Evolutionary conservation across 2,329 filamentous ascomycete species (phyloP), one percentile per base, ranked within the genome.

Genomic region (Botrytis fabae): DNA sequence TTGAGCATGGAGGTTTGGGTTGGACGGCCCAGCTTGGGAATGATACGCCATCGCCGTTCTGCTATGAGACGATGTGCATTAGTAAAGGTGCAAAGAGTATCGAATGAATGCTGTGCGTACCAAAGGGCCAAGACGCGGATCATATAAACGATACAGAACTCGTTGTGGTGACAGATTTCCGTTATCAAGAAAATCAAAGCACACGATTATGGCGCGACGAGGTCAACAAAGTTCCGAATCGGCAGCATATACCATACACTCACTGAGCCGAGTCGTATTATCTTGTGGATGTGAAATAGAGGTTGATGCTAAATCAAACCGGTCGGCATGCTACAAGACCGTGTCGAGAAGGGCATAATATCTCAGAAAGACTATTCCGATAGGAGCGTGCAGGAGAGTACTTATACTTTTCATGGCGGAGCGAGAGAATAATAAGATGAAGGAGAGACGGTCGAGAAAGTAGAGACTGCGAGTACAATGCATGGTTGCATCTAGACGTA

Each of bases 1-100:
- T 60, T 64, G 62, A 16, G 59, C 54, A n/a, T 51, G 70, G 25
- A 64, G 64, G 40, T 72, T 69, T 32, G 64, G 62, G 62, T 54
- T 68, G 60, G 70, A 72, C 48, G 70, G 70, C 18, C 70, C 70
- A 38, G 70, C 70, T n/a, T 72, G 70, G n/a, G 70, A 72, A 35
- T 72, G 62, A 44, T 72, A 72, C 35, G 70, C 70, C 70, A 72
- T 72, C 40, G 40, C 70, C 62, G 66, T 60, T 72, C 70, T 72
- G n/a, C 32, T 20, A 48, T 54, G 22, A 51, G 61, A 71, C 35
- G 70, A 66, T 6, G n/a, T 42, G 70, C 32, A 59, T 72, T 60
- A 72, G 70, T 64, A 59, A 42, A 20, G 8, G 54, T 38, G 35
- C 20, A 28, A 25, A 44, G n/a, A n/a, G 40, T 35, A 38, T 60